These are phyloP conservation scores for Neurospora sp. DNA, from an alignment of 2,329 filamentous ascomycete genomes.

Conservation along the genomic window DNA sequence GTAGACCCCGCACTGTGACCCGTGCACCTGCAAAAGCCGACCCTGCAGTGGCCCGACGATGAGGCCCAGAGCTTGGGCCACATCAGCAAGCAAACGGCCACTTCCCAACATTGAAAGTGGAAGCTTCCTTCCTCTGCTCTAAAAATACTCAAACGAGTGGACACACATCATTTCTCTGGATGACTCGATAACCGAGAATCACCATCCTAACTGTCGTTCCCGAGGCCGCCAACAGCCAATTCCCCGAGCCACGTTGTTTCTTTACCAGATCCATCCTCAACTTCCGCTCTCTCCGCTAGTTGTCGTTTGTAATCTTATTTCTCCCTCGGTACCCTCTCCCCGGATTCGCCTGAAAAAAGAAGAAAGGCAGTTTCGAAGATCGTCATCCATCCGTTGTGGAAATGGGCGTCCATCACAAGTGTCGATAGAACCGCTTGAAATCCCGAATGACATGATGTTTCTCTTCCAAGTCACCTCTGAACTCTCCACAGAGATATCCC, in stretches of 20 bases:
- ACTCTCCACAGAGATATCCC: background rate
- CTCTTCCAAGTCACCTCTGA: background rate
- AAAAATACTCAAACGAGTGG: background rate
- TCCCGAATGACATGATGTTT: background rate
- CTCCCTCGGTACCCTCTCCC: background rate
- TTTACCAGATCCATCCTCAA: background rate
- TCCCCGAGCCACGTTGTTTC: background rate
- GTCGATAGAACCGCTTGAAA: background rate
- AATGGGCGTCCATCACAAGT: background rate
- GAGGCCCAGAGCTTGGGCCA: background rate
- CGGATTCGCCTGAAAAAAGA: background rate
- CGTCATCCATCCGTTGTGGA: background rate
- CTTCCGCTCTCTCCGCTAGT: background rate
- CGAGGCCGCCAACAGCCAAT: background rate
- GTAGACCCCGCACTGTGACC: background rate
- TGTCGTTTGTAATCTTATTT: background rate
- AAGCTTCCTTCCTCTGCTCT: background rate
- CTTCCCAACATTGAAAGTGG: background rate
- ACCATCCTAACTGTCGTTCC: too few relatives aligned
- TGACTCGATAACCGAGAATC: background rate
- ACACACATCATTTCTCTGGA: background rate
- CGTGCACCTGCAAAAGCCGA: background rate
- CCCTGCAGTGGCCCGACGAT: background rate
- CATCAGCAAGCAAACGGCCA: background rate
- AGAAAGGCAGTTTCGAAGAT: background rate